Evolutionary conservation across 2,329 filamentous ascomycete species (phyloP), one percentile per base, ranked within the genome.

Genomic region (Fusarium fracticaudum): DNA sequence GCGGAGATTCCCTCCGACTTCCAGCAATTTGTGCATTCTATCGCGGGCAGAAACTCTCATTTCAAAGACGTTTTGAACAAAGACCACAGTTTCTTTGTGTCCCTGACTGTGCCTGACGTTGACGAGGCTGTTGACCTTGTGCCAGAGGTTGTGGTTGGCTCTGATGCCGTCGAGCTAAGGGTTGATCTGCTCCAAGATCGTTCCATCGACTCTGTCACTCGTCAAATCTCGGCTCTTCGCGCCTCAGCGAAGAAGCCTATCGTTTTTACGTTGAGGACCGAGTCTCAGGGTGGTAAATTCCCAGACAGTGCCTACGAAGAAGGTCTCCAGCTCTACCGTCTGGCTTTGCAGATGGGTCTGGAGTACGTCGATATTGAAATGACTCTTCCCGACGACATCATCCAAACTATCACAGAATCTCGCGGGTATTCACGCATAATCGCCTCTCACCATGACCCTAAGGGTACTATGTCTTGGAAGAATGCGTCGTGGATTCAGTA

Each of bases 321-420:
- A 68, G 92, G 94, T 14, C 86, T 93, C 48, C 87, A 89, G 35
- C 88, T 99, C 15, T 98, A 98, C 83, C 87, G 87, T 50, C 87
- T 93, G 43, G 96, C 94, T 11, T 86, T 98, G 65, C 91, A 94
- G 33, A 90, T 96, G 81, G 96, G 94, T 14, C 91, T 95, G 48
- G 96, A 99, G 80, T 99, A 97, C 80, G 88, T 99, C 31, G 96
- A 99, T 81, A 85, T 98, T 13, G 96, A 99, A 82, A 93, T 98
- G 83, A 93, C 94, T 1, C 92, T 95, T 82, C 92, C 95, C 0
- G 91, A 94, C 58, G 85, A 91, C n/a, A 86, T 97, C 40, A 87
- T 98, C 37, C 89, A 92, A 51, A 85, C 89, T 20, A 87, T 98
- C 8, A 87, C 89, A 1, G 89, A 92, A 62, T 82, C 83, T 11